phyloP scores from a whole-genome alignment of 768 basidiomycete genomes.

The Pulveroboletus sp. region DNA sequence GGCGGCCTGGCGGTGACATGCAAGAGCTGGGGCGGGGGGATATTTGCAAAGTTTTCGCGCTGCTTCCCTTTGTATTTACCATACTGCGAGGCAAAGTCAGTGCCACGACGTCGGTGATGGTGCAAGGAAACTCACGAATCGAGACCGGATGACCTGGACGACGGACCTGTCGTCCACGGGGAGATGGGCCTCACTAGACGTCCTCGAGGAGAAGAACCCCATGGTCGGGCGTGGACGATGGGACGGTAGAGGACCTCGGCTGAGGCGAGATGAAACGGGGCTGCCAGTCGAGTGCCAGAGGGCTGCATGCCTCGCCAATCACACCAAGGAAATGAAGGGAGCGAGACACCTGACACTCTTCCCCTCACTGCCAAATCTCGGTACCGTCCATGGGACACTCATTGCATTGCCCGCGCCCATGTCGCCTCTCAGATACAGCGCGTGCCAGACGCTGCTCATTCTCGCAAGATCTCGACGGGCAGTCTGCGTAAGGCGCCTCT shows the following conservation, averaged over 20 bases:
- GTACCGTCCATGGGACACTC: conserved; percentile 1
- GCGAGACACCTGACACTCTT: conserved; percentile 27
- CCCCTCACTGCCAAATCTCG: conserved; percentile 8
- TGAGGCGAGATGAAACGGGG: no score
- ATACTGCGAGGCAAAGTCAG: conserved; percentile 35
- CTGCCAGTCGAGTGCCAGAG: conserved; percentile 18
- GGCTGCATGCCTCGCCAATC: conserved; percentile 9
- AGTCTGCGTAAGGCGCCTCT: background rate
- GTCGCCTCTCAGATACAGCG: conserved; percentile 2
- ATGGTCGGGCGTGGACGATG: conserved; percentile 6
- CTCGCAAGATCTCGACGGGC: background rate
- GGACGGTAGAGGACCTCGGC: no score
- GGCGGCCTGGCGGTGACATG: conserved; percentile 18
- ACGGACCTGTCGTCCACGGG: conserved; percentile 42
- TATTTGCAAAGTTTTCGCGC: conserved; percentile 37
- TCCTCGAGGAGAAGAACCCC: conserved; percentile 32
- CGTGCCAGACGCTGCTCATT: background rate
- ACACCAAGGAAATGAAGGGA: conserved; percentile 2
- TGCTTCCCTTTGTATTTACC: conserved; percentile 57
- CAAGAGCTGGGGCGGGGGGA: conserved; percentile 30
- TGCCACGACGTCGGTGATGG: conserved; percentile 9
- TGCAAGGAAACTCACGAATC: conserved; percentile 45
- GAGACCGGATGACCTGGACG: conserved; percentile 53
- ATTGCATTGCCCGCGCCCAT: background rate
- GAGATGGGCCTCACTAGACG: conserved; percentile 11